Base-by-base conservation (phyloP, 257 asterid genomes). In the Fraxinus cuspidata region DNA sequence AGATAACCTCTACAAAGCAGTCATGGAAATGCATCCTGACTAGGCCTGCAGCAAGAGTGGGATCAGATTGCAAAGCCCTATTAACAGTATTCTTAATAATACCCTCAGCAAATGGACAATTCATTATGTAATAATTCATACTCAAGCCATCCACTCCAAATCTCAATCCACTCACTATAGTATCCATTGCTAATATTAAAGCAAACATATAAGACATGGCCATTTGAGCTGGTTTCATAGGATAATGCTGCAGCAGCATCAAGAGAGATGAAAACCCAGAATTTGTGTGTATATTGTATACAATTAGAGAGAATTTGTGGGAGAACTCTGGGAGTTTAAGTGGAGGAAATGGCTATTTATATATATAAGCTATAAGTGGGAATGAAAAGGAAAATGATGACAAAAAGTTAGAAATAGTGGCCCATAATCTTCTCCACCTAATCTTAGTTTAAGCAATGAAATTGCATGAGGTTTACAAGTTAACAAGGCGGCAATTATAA, bases 11-110 rank as follows among this genome's bases (percentile, higher is more conserved):
- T 25, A 94, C 81, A 71, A 95, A 95, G 87, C 99, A 95, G 82
- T 95, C 99, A n/a, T 95, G 99, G 75, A 95, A 95, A 78, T 95
- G 98, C 98, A 95, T 91, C 79, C 98, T 77, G 25, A 95, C 3
- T 74, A 95, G 98, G 10, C 77, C 92, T 21, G 96, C 99, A 4
- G 98, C 96, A 72, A 95, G 92, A 21, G 98, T 88, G 18, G 94
- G 96, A 83, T 95, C 99, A 74, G 88, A 37, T 27, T 78, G 87
- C 77, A 92, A 47, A 77, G 97, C 97, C 12, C 47, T 83, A 47
- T 78, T 84, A 0, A 95, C 97, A 38, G 87, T 82, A 27, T 88
- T 77, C 78, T 82, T 86, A 5, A 95, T 70, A 15, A 90, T 75
- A 12, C 21, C 34, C 7, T 91, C 98, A 13, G 92, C 98, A 40